Evolutionary conservation across 169 alveolate genomes (phyloP).

Genomic region (Cryptosporidium bovis): DNA sequence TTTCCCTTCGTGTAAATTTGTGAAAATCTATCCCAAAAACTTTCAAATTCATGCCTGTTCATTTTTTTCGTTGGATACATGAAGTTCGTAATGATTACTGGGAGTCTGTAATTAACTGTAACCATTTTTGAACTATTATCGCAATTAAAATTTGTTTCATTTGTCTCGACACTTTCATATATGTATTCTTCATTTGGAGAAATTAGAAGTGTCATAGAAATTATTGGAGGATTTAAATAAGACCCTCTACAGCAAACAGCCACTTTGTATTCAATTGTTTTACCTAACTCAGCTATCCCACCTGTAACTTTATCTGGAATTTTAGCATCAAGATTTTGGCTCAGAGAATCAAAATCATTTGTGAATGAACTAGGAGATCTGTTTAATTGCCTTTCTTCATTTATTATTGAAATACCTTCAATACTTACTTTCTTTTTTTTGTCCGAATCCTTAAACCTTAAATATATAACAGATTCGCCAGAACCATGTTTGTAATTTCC

Average conservation of each 20-base stretch:
- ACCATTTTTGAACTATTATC: not conserved
- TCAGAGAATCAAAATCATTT: constrained; percentile 15
- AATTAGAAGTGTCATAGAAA: constrained; percentile 5
- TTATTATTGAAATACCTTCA: not conserved
- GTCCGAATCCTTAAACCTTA: constrained; percentile 9
- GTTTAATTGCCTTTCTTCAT: constrained; percentile 4
- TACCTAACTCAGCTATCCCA: not conserved
- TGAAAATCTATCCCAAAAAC: constrained; percentile 51
- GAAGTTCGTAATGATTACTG: constrained; percentile 44
- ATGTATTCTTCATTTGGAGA: constrained; percentile 11
- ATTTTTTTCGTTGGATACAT: constrained; percentile 71
- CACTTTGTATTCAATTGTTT: constrained; percentile 18
- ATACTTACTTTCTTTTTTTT: constrained; percentile 12
- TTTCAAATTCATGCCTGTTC: constrained; percentile 31
- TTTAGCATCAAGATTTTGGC: constrained; percentile 30
- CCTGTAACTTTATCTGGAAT: not conserved
- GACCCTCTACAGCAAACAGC: constrained; percentile 20
- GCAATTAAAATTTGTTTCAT: not conserved
- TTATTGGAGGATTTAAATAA: constrained; percentile 65
- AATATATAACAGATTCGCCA: constrained; percentile 31
- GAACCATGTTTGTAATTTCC: constrained; percentile 38
- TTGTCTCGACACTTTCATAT: not conserved
- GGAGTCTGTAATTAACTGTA: constrained; percentile 31
- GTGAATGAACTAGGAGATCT: constrained; percentile 4
- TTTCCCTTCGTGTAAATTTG: constrained; percentile 39